Percentiles rank a stretch among this genome's conserved stretches.
Evolutionary conservation across 192 early-diverging fungal species (phyloP).

Genomic region (Fimicolochytrium jonesii): DNA sequence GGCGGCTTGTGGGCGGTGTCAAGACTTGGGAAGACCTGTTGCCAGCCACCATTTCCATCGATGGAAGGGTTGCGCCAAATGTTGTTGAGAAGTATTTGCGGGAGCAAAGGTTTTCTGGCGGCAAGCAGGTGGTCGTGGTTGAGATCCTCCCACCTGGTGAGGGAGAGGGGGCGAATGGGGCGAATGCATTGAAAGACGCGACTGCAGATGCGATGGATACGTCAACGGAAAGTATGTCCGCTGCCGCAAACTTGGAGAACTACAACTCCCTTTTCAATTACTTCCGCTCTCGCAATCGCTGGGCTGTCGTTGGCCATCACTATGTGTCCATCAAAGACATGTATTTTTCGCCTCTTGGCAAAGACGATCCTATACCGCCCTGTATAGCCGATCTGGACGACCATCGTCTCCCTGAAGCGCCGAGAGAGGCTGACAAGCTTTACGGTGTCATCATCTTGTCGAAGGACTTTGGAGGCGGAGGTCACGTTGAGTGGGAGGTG

Average conservation of each 20-base stretch:
- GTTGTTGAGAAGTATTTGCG: constrained; percentile 54
- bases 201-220: neutral
- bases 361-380: constrained; percentile 48
- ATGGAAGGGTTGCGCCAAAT: constrained; percentile 57
- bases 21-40: constrained; percentile 57
- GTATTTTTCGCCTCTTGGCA: constrained; percentile 64
- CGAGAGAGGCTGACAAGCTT: constrained; percentile 41
- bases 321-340: constrained; percentile 68
- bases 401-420: constrained; percentile 6
- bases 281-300: constrained; percentile 55
- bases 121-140: constrained; percentile 61
- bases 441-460: constrained; percentile 59
- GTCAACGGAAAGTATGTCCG: neutral
- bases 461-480: constrained; percentile 42
- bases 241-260: constrained; percentile 27
- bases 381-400: constrained; percentile 51
- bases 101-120: constrained; percentile 44
- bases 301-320: constrained; percentile 65
- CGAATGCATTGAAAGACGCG: neutral
- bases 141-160: constrained; percentile 50
- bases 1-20: constrained; percentile 34
- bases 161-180: neutral
- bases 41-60: constrained; percentile 52
- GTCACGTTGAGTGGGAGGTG: too few relatives aligned
- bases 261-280: constrained; percentile 55